phyloP scores from a whole-genome alignment of 805 yeast genomes.

The Pichia cabralensis region DNA sequence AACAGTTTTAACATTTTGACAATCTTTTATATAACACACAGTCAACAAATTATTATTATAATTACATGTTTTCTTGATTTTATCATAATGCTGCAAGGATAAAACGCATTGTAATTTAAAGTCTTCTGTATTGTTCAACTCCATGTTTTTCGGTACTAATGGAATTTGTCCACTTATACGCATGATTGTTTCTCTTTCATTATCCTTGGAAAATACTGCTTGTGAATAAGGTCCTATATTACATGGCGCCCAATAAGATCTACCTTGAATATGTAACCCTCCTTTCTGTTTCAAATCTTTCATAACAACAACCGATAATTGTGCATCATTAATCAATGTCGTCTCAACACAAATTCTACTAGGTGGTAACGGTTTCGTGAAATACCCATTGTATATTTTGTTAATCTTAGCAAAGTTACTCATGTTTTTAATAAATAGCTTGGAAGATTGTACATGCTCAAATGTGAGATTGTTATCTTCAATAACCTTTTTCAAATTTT shows the following conservation, averaged over 20 bases:
- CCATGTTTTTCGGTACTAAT: slow-evolving; percentile 64
- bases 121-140: slow-evolving; percentile 24
- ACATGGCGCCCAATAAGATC: slow-evolving; percentile 98
- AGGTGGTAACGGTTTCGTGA: slow-evolving; percentile 65
- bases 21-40: slow-evolving; percentile 45
- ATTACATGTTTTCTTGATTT: slow-evolving; percentile 47
- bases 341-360: slow-evolving; percentile 80
- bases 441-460: slow-evolving; percentile 46
- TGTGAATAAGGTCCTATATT: slow-evolving; percentile 98
- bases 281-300: slow-evolving; percentile 29
- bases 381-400: slow-evolving; percentile 43
- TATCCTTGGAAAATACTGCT: slow-evolving; percentile 41
- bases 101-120: slow-evolving; percentile 32
- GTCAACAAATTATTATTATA: slow-evolving; percentile 35
- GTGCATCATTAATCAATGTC: slow-evolving; percentile 33
- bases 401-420: slow-evolving; percentile 52
- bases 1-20: slow-evolving; percentile 22
- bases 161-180: slow-evolving; percentile 88
- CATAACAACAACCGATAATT: slow-evolving; percentile 52
- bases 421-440: slow-evolving; percentile 59
- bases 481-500: slow-evolving; percentile 30
- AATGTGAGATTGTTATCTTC: slow-evolving; percentile 23
- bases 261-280: slow-evolving; percentile 85
- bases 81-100: slow-evolving; percentile 65
- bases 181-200: slow-evolving; percentile 45